Evolutionary conservation across 2,329 filamentous ascomycete genomes (phyloP), one percentile per base, ranked within the genome.

Genomic region (Pseudocercospora crystallina): DNA sequence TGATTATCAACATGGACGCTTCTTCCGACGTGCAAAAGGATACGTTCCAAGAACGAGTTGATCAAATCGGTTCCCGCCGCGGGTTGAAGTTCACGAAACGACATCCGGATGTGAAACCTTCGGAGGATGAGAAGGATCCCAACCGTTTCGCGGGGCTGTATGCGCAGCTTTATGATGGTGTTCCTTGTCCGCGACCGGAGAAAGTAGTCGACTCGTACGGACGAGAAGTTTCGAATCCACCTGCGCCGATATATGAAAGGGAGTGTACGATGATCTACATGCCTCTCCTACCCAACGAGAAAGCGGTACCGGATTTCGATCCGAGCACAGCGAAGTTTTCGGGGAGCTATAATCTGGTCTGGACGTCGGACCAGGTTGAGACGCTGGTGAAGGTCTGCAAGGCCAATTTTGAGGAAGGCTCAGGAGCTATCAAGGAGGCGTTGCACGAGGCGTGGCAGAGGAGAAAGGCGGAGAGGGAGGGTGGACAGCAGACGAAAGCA

Each of bases 1-100:
- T 67, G 13, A 67, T 68, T 37, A 59, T 68, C 53, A 67, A 66
- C 56, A 67, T 68, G 65, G 65, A 67, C 50, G 61, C 57, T 9
- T 65, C 63, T 3, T 58, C 53, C 13, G 64, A 68, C 49, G 66
- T 69, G 1, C 65, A 64, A 42, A 68, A 68, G 43, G 64, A 68
- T 52, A 66, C 57, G 8, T 69, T 68, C 50, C 64, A 56, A 32
- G 57, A 66, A 41, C 58, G 66, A 5, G 61, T 66, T 17, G 60
- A 64, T 46, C 65, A 68, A 48, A 69, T 69, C 38, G 65, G 65
- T n/a, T 49, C 46, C 29, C 60, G 66, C 2, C 57, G 65, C 5
- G 65, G 65, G 10, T 30, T 68, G 9, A 62, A 65, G 47, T 69
- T 69, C 50, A 61, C 53, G n/a, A 62, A 57, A 38, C 57, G 65